Evolutionary conservation across 2,329 filamentous ascomycete species (phyloP), one percentile per base, ranked within the genome.

Genomic region (Aspergillus costaricaensis): DNA sequence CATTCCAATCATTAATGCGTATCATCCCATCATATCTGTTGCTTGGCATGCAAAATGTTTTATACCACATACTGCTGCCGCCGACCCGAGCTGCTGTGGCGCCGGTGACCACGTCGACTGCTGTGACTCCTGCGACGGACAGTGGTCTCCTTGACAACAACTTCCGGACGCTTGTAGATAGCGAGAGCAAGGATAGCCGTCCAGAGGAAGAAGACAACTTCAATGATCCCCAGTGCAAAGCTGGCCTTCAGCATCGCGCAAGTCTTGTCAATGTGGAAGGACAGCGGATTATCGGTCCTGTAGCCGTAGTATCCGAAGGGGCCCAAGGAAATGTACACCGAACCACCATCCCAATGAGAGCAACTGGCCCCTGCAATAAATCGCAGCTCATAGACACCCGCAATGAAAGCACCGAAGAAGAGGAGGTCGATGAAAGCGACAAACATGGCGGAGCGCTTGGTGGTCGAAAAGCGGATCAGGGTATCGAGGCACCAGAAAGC

Each of bases 181-280:
- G 79, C 78, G 49, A 80, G 65, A 15, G 92, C 91, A 47, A 95
- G 81, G 27, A 94, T 77, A 55, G 86, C 85, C 3, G 91, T 95
- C 72, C 89, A 81, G 74, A 89, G 88, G 79, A 96, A 96, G 74
- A 93, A 88, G 65, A 95, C 80, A 66, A 82, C 81, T 75, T 95
- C 91, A 84, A 97, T 96, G 75, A 98, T 97, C 52, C 86, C 92
- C 67, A 97, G 88, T 2, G 92, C 94, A 78, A 92, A 98, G 67
- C 83, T 85, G 1, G 93, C 90, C 85, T 97, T 98, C 72, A 96
- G 86, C 91, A 97, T 95, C 53, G 89, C 86, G 79, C 94, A 98
- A 5, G 87, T 86, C 82, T 94, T 94, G 76, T 91, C 83, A 39
- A 88, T 76, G 56, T 83, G 76, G 43, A 88, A 72, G 44, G 82